Evolutionary conservation across 441 rosid genomes (phyloP).

Genomic region (Adansonia madagascariensis): DNA sequence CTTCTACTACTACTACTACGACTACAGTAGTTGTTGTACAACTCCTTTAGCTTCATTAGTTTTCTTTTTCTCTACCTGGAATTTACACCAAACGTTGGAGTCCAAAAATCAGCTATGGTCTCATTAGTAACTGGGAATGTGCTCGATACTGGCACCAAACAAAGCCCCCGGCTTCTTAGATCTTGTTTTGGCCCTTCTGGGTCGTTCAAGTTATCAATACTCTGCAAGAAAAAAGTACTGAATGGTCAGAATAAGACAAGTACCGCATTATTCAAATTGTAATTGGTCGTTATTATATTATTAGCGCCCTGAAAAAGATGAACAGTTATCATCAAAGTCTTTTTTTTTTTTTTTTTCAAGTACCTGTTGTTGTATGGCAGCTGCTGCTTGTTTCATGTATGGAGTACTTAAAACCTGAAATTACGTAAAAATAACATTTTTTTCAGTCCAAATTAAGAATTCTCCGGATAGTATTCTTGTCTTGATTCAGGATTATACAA

Average conservation of each 20-base stretch:
- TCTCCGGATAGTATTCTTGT: not conserved
- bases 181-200: conserved; percentile 41
- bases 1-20: no score
- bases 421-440: conserved; percentile 24
- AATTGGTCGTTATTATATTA: not conserved
- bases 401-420: conserved; percentile 73
- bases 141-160: conserved; percentile 68
- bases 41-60: conserved; percentile 18
- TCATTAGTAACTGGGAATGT: conserved; percentile 67
- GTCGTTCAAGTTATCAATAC: conserved; percentile 30
- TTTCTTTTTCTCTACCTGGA: conserved; percentile 50
- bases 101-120: conserved; percentile 69
- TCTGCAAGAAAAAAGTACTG: conserved; percentile 26
- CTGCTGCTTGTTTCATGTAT: conserved; percentile 61
- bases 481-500: no score
- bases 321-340: not conserved
- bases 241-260: not conserved
- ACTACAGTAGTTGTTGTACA: not conserved
- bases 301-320: not conserved
- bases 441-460: conserved; percentile 12
- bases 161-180: conserved; percentile 61
- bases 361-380: conserved; percentile 63
- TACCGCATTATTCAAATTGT: not conserved
- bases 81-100: conserved; percentile 67
- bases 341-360: not conserved